Conservation (phyloP, 1,139 yeast species). For the Arxiozyma slooffiae region DNA sequence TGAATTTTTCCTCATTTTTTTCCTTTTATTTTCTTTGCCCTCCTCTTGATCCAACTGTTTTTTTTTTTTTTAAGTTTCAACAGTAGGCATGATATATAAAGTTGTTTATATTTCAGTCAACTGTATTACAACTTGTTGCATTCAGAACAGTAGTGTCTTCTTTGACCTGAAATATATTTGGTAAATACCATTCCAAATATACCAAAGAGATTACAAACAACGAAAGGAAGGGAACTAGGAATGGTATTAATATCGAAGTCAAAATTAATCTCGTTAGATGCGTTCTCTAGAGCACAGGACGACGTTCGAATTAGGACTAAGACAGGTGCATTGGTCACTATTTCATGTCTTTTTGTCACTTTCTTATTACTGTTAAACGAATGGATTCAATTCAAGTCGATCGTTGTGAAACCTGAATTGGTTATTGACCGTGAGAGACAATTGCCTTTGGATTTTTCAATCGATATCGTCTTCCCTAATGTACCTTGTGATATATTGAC, state of each 20-base stretch:
- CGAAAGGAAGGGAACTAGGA: too few relatives aligned
- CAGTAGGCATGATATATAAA: too few relatives aligned
- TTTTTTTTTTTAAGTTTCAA: too few relatives aligned
- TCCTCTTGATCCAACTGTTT: too few relatives aligned
- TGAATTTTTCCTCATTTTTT: neutral
- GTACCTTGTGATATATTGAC: constrained; percentile 68
- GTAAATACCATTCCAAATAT: too few relatives aligned
- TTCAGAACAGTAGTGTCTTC: too few relatives aligned
- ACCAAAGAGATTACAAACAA: too few relatives aligned
- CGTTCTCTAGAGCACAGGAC: constrained; percentile 88
- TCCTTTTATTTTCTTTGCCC: neutral
- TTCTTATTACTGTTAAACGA: constrained; percentile 59
- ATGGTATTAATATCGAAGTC: constrained; percentile 8
- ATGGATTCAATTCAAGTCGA: constrained; percentile 59
- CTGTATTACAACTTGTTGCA: too few relatives aligned
- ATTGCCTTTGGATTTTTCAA: constrained; percentile 61
- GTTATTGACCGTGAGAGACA: constrained; percentile 83
- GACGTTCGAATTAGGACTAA: constrained; percentile 84
- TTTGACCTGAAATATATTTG: too few relatives aligned
- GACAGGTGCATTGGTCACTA: constrained; percentile 81
- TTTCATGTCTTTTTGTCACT: constrained; percentile 56
- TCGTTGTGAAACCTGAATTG: constrained; percentile 67
- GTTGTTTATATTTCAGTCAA: too few relatives aligned
- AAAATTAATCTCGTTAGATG: constrained; percentile 41
- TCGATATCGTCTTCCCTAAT: constrained; percentile 74